These are phyloP conservation scores for Phytophthora pinifolia DNA, from an alignment of 352 stramenopile genomes.

Conservation along the genomic window DNA sequence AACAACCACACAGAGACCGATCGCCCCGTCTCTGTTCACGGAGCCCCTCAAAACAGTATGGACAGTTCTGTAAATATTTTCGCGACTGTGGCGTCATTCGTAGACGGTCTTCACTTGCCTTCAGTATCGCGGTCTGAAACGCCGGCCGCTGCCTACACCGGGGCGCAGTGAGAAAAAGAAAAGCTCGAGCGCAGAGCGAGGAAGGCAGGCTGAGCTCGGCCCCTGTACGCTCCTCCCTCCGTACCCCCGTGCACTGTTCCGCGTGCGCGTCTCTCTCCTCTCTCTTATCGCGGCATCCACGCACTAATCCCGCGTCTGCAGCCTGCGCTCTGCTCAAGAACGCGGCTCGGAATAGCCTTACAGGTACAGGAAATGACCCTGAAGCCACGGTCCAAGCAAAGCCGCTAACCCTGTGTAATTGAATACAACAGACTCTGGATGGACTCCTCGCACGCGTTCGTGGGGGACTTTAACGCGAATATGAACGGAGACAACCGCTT, in stretches of 20 bases:
- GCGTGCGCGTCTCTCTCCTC: slow-evolving; percentile 7
- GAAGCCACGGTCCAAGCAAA: too few species aligned
- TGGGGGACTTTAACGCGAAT: slow-evolving; percentile 72
- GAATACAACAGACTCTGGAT: slow-evolving; percentile 24
- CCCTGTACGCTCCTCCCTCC: slow-evolving; percentile 15
- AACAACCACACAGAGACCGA: not conserved
- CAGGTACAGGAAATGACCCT: slow-evolving; percentile 6
- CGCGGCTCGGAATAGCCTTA: not conserved
- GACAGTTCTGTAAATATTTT: too few species aligned
- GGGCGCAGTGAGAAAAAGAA: slow-evolving; percentile 36
- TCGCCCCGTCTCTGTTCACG: slow-evolving; percentile 2
- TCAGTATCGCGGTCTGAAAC: slow-evolving; percentile 18
- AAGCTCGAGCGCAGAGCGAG: slow-evolving; percentile 35
- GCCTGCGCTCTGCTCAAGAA: slow-evolving; percentile 18
- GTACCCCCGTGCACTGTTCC: slow-evolving; percentile 6
- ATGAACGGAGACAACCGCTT: slow-evolving; percentile 71
- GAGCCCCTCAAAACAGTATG: too few species aligned
- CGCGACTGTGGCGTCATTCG: not conserved
- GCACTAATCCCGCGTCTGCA: slow-evolving; percentile 7
- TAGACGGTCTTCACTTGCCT: not conserved
- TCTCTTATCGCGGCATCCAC: slow-evolving; percentile 16
- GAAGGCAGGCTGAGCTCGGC: slow-evolving; percentile 20
- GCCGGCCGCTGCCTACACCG: slow-evolving; percentile 16
- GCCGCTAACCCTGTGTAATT: too few species aligned
- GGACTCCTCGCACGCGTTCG: slow-evolving; percentile 74